Base-by-base conservation (phyloP, 2,329 filamentous ascomycete species). In the Keithomyces neogunnii region DNA sequence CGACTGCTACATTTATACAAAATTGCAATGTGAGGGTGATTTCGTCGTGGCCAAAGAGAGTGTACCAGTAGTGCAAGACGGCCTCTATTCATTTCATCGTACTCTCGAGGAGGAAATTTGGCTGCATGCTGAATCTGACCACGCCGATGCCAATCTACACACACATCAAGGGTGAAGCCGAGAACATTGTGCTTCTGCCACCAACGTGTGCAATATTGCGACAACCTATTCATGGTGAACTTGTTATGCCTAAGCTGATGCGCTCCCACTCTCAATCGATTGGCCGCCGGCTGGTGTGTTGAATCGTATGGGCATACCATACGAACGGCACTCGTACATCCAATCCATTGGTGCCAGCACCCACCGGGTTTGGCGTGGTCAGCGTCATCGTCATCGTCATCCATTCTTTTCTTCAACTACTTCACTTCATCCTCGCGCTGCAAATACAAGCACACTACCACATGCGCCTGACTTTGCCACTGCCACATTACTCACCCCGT, bases 331-430 rank as follows among this genome's bases (percentile, higher is more conserved):
- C 5, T 56, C 43, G 28, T 52, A 51, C 6, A 59, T 57, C 53
- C 47, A 59, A 46, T 59, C 52, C 43, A 59, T 57, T 39, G 51
- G 54, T 5, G 28, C 55, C 11, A 48, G 53, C 31, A 51, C 33
- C 7, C 33, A 11, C 33, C 11, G 33, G 33, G 33, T 7, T 11
- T 35, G 33, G 7, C 33, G 40, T 43, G 3, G 40, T 43, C 7
- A 6, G 40, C 28, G n/a, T 19, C 3, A 35, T 1, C 19, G 19
- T 19, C 19, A 19, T 19, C 1, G 19, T 19, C 19, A 19, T 19
- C 19, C 19, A 19, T 19, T 19, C 19, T 19, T 19, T 19, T 19
- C 19, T 19, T 35, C 7, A 35, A 35, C 33, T 3, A 2, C 33
- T 35, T 6, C 33, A 35, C 33, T 35, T 35, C 33, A 35, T 35